Conservation (phyloP, 1,284 basidiomycete genomes). For the Cryptococcus sp. region DNA sequence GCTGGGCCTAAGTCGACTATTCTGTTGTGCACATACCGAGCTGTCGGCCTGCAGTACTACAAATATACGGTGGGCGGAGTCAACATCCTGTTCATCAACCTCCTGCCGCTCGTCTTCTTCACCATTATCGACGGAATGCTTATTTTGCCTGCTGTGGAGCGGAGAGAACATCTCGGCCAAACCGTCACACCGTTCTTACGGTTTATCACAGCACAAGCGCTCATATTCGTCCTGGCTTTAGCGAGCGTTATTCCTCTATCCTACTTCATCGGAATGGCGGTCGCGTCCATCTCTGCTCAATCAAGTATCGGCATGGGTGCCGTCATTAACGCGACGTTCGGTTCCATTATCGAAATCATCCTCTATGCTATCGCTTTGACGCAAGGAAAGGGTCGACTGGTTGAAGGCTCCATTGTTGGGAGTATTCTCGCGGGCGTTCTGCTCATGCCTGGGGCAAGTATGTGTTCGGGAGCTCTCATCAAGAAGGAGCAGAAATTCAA, state of each 20-base stretch:
- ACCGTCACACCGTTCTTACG: conserved; percentile 58
- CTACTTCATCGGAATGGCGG: conserved; percentile 99
- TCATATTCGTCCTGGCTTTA: conserved; percentile 84
- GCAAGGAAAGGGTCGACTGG: conserved; percentile 85
- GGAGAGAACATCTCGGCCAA: conserved; percentile 57
- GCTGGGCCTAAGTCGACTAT: conserved; percentile 78
- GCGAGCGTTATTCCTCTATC: conserved; percentile 94
- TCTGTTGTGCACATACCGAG: conserved; percentile 91
- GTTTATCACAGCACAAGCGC: conserved; percentile 69
- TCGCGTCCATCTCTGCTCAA: conserved; percentile 96
- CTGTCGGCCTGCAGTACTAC: conserved; percentile 90
- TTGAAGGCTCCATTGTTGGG: conserved; percentile 96
- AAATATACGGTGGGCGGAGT: conserved; percentile 99
- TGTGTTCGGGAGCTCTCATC: conserved; percentile 90
- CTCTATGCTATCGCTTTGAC: conserved; percentile 88
- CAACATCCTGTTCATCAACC: conserved; percentile 98
- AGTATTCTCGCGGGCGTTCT: conserved; percentile 91
- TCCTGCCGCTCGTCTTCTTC: conserved; percentile 90
- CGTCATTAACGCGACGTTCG: conserved; percentile 99
- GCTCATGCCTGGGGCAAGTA: conserved; percentile 94
- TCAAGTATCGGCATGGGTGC: conserved; percentile 99
- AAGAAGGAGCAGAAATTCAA: conserved; percentile 98
- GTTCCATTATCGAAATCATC: conserved; percentile 96
- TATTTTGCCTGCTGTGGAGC: conserved; percentile 70
- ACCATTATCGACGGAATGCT: conserved; percentile 92